phyloP scores from a whole-genome alignment of 106 monocot genomes.

The Dioscorea alata region DNA sequence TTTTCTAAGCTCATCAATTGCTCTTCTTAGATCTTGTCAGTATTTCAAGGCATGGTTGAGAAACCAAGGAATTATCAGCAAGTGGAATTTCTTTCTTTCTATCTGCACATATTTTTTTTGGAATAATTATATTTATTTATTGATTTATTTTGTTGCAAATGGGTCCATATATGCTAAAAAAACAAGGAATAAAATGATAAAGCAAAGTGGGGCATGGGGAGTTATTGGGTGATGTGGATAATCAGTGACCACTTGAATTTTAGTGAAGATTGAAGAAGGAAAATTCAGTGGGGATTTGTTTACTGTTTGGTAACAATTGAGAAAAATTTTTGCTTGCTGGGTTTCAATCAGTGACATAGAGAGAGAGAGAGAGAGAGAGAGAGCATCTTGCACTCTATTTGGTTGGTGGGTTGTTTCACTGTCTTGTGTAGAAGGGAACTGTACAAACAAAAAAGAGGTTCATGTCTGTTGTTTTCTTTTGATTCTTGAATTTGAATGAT shows the following conservation, averaged over 20 bases:
- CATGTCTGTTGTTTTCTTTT: neutral
- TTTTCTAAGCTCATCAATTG: no score
- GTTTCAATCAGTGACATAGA: neutral
- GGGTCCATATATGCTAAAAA: no score
- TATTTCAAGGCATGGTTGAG: no score
- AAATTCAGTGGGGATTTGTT: neutral
- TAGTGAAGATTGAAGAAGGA: neutral
- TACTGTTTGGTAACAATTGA: neutral
- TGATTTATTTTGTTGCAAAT: no score
- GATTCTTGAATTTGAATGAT: constrained; percentile 3
- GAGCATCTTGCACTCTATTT: neutral
- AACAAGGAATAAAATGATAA: no score
- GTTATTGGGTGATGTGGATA: neutral
- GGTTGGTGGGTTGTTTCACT: neutral
- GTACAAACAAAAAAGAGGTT: neutral
- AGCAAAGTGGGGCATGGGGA: neutral
- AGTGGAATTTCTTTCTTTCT: no score
- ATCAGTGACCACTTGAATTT: neutral
- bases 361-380: neutral
- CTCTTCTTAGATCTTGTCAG: no score
- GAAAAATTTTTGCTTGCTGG: neutral
- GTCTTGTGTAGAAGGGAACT: neutral
- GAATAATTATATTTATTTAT: no score
- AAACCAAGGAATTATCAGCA: no score
- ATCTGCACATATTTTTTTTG: no score